Conservation (phyloP, 2,329 filamentous ascomycete species). For the Fusarium poae region DNA sequence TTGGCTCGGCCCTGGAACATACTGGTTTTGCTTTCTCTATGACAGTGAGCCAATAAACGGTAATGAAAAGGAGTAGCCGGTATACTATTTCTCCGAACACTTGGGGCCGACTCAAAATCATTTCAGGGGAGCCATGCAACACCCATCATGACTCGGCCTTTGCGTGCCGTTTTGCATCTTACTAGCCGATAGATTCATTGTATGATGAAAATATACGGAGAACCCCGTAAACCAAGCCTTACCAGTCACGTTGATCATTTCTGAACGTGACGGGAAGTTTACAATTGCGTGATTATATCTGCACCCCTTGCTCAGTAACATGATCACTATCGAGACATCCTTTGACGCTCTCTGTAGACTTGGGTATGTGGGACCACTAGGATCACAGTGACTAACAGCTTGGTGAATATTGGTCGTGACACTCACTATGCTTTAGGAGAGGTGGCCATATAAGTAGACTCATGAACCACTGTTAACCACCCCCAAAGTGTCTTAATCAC, state of each 20-base stretch:
- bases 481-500: not conserved
- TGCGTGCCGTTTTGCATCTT: not conserved
- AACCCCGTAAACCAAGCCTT: slow-evolving; percentile 16
- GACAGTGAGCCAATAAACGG: slow-evolving; percentile 17
- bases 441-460: slow-evolving; percentile 39
- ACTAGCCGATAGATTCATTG: not conserved
- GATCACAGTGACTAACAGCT: slow-evolving; percentile 14
- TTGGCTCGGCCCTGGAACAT: not conserved
- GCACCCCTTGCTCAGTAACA: slow-evolving; percentile 17
- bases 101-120: slow-evolving; percentile 21
- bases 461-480: not conserved
- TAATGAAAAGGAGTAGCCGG: not conserved
- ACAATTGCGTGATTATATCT: slow-evolving; percentile 27
- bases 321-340: slow-evolving; percentile 36
- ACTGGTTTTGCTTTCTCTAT: not conserved
- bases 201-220: not conserved
- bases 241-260: slow-evolving; percentile 17
- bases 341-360: slow-evolving; percentile 17
- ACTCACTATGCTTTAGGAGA: slow-evolving; percentile 7
- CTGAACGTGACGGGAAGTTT: slow-evolving; percentile 4
- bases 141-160: slow-evolving; percentile 7
- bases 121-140: slow-evolving; percentile 5
- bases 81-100: slow-evolving; percentile 15
- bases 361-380: slow-evolving; percentile 14
- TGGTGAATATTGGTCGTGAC: slow-evolving; percentile 15